Conservation (phyloP, 1,284 basidiomycete species). For the Leccinum variabile region DNA sequence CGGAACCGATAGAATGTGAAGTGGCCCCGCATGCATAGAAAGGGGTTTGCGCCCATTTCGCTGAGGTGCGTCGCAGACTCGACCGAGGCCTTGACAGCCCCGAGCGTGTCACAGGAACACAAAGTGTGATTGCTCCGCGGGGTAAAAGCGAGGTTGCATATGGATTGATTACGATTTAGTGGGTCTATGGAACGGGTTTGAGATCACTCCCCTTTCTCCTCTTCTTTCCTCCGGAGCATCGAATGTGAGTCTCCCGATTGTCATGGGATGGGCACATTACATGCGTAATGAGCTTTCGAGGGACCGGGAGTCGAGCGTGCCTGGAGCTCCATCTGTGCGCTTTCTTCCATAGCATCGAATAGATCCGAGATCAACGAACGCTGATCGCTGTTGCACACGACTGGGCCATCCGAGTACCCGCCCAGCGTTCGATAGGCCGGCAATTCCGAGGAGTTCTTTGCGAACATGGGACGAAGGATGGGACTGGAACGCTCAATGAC, state of each 20-base stretch:
- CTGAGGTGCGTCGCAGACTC: conserved; percentile 30
- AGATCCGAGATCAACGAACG: neutral
- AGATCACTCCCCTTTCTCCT: neutral
- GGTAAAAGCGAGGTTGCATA: conserved; percentile 70
- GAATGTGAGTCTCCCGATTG: neutral
- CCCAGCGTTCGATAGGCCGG: conserved; percentile 73
- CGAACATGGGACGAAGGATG: conserved; percentile 77
- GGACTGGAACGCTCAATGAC: conserved; percentile 75
- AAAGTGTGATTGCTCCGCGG: conserved; percentile 91
- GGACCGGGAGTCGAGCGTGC: neutral
- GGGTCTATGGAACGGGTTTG: conserved; percentile 49
- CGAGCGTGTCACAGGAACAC: conserved; percentile 59
- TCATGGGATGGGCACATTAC: neutral
- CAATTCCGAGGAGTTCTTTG: conserved; percentile 79
- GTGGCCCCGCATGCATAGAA: neutral
- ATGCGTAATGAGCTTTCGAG: neutral
- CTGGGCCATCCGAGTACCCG: conserved; percentile 75
- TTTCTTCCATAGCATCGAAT: neutral
- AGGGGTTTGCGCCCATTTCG: neutral
- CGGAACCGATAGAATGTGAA: conserved; percentile 59
- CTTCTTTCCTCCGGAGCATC: neutral
- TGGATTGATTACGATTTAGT: conserved; percentile 62
- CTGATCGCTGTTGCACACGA: neutral
- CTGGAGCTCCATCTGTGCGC: neutral
- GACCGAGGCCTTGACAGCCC: conserved; percentile 77